Conservation (phyloP, 2,329 filamentous ascomycete genomes). For the Clathrospora elynae region DNA sequence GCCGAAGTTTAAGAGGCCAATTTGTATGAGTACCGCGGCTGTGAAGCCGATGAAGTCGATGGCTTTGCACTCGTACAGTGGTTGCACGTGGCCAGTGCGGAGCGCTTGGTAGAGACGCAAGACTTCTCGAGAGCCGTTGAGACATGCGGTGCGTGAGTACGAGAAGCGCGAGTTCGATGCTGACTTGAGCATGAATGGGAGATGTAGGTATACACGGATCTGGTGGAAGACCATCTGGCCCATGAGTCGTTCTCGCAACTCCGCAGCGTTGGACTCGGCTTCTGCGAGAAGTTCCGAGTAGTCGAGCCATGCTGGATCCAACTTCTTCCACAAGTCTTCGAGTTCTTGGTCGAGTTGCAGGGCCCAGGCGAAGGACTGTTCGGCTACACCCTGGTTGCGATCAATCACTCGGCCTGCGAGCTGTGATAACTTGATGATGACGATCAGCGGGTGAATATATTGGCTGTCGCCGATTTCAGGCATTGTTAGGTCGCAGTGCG, state of each 20-base stretch:
- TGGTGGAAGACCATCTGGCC: conserved; percentile 54
- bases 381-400: conserved; percentile 46
- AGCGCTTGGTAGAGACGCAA: conserved; percentile 50
- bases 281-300: conserved; percentile 36
- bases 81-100: conserved; percentile 41
- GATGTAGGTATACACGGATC: conserved; percentile 52
- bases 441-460: conserved; percentile 39
- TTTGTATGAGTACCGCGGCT: conserved; percentile 50
- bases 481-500: conserved; percentile 45
- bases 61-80: conserved; percentile 55
- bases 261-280: conserved; percentile 41
- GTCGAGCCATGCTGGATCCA: conserved; percentile 50
- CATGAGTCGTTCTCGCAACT: conserved; percentile 48
- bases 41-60: conserved; percentile 56
- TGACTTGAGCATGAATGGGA: conserved; percentile 53
- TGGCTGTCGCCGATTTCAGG: conserved; percentile 31
- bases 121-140: conserved; percentile 50
- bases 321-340: conserved; percentile 45
- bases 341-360: conserved; percentile 53
- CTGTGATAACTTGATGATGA: conserved; percentile 46
- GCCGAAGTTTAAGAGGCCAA: conserved; percentile 51
- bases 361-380: conserved; percentile 47
- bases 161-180: conserved; percentile 46
- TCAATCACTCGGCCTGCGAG: conserved; percentile 53
- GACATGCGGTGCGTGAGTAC: conserved; percentile 48